Evolutionary conservation across 2,329 filamentous ascomycete genomes (phyloP).

Genomic region (Atkinsonella hypoxylon): DNA sequence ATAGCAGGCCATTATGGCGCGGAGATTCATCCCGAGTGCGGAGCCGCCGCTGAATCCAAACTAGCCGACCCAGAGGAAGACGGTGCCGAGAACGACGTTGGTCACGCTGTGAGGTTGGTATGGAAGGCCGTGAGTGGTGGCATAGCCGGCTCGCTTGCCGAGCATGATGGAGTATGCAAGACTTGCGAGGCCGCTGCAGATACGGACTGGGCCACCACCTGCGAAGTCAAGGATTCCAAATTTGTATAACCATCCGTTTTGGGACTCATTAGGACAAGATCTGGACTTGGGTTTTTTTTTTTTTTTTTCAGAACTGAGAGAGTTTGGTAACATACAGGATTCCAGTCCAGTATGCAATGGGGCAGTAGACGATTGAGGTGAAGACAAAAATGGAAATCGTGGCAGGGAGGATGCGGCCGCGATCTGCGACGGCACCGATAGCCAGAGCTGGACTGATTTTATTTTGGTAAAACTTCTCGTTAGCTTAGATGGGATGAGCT

Average conservation of each 20-base stretch:
- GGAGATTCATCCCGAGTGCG: conserved; percentile 69
- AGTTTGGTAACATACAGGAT: conserved; percentile 24
- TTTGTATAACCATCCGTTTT: conserved; percentile 56
- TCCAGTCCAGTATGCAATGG: conserved; percentile 74
- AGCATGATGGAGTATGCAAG: conserved; percentile 64
- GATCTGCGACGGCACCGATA: conserved; percentile 48
- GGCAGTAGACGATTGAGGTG: conserved; percentile 61
- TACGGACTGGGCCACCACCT: conserved; percentile 64
- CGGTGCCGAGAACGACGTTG: conserved; percentile 60
- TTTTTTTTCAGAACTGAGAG: background rate
- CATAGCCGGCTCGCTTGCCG: conserved; percentile 54
- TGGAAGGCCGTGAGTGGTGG: conserved; percentile 46
- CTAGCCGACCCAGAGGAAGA: conserved; percentile 86
- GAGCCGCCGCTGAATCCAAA: conserved; percentile 91
- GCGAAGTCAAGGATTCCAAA: conserved; percentile 64
- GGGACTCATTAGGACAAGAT: background rate
- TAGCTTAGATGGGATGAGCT: background rate
- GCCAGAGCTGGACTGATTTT: conserved; percentile 40
- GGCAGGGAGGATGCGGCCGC: conserved; percentile 48
- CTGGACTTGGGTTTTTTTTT: too few species aligned
- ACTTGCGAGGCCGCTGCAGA: conserved; percentile 58
- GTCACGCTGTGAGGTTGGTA: conserved; percentile 65
- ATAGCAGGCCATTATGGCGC: conserved; percentile 79
- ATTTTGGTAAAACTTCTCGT: background rate
- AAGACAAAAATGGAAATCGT: conserved; percentile 59